A percentile compares a stretch with the other conserved stretches of the same genome.
phyloP scores from a whole-genome alignment of 2,329 filamentous ascomycete genomes.

The Metarhizium album region DNA sequence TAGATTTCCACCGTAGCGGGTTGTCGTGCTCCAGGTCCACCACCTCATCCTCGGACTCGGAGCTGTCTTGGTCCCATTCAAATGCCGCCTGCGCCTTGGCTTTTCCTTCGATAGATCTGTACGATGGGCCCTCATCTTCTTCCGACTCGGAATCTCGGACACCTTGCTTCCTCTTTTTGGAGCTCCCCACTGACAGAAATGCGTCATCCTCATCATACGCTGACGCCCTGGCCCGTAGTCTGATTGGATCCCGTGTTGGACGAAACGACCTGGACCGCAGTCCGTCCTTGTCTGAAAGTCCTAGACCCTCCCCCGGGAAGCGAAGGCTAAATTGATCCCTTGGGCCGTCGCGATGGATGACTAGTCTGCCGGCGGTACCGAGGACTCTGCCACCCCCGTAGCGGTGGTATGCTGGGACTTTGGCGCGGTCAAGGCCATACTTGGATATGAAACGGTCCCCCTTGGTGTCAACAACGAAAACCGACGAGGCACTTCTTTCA shows the following conservation, averaged over 20 bases:
- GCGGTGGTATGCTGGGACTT: constrained; percentile 60
- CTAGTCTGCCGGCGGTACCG: constrained; percentile 48
- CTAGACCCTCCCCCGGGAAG: constrained; percentile 29
- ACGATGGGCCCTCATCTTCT: constrained; percentile 41
- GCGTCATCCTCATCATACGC: constrained; percentile 24
- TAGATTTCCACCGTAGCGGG: constrained; percentile 41
- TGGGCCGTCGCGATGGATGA: constrained; percentile 55
- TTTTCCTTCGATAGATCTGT: constrained; percentile 56
- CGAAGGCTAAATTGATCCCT: constrained; percentile 44
- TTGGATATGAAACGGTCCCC: constrained; percentile 67
- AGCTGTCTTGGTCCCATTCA: constrained; percentile 40
- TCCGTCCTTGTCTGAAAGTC: constrained; percentile 32
- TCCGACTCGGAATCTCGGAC: constrained; percentile 26
- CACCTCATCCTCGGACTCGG: constrained; percentile 29
- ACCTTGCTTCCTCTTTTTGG: constrained; percentile 31
- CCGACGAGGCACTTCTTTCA: constrained; percentile 11
- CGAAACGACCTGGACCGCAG: constrained; percentile 30
- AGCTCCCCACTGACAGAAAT: constrained; percentile 35
- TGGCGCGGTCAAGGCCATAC: constrained; percentile 63
- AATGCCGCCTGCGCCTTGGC: constrained; percentile 37
- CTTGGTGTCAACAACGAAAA: constrained; percentile 56
- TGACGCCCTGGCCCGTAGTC: constrained; percentile 20
- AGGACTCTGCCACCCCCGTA: constrained; percentile 59
- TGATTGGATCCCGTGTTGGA: constrained; percentile 28
- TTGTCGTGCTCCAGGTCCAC: constrained; percentile 25